Evolutionary conservation across 257 asterid species (phyloP), one percentile per base, ranked within the genome.

Genomic region (Knoxia roxburghii): DNA sequence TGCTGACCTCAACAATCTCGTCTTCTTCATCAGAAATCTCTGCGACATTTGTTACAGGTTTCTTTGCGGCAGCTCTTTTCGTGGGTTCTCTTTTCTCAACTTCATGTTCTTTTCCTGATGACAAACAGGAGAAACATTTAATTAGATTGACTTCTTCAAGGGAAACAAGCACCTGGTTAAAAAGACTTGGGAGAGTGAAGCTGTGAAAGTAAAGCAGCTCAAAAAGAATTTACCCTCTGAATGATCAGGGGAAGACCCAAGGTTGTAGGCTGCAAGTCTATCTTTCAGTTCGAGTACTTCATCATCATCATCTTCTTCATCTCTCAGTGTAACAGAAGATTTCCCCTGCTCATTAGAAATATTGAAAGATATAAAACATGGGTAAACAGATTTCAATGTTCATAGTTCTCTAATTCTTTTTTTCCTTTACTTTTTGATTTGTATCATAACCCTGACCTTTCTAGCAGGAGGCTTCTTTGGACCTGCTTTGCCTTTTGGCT

Each of bases 211-310:
- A 26, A 64, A 64, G 8, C 45, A 17, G 32, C 15, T 32, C 41
- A 43, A 29, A 18, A 13, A n/a, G n/a, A n/a, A 37, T 63, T 78
- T 76, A 86, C 98, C 95, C 48, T 81, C 94, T 18, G 82, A 59
- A 13, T 67, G 83, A 70, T 86, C 95, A 43, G 97, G 96, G 74
- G 98, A 92, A 48, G 97, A 83, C 63, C 86, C 85, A n/a, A 89
- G 77, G 73, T 88, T 93, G 82, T 89, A 90, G 66, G 95, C 90
- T 53, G 95, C 97, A 67, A 93, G 84, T 33, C 97, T 81, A 13
- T 85, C 79, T 76, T 91, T 81, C n/a, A 93, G 84, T 3, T 75
- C 97, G 65, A 80, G 79, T 13, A 89, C 77, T 49, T 77, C 96
- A 39, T 84, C 88, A n/a, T 77, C 87, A 7, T 69, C 75, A 2